A percentile compares a stretch with the other conserved stretches of the same genome.
These are phyloP conservation scores for Epichloe scottii DNA, from an alignment of 2,329 filamentous ascomycete species.

Conservation along the genomic window DNA sequence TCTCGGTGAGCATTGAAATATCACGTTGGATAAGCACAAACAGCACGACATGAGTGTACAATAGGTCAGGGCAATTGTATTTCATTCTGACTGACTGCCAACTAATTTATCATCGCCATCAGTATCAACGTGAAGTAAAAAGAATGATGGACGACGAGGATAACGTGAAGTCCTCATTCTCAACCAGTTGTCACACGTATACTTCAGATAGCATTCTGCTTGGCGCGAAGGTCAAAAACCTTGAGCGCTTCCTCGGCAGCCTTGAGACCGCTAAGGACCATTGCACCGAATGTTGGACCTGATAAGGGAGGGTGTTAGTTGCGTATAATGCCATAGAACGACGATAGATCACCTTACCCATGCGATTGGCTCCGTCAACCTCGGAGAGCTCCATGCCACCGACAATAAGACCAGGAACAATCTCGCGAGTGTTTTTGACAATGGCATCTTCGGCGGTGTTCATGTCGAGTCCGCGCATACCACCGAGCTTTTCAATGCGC, in stretches of 20 bases:
- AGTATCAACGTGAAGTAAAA: not conserved
- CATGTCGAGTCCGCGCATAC: constrained; percentile 93
- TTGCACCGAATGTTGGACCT: constrained; percentile 73
- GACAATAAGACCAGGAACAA: constrained; percentile 80
- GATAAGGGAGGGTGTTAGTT: not conserved
- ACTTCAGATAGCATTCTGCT: constrained; percentile 50
- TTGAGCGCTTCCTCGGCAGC: constrained; percentile 76
- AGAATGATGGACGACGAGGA: not conserved
- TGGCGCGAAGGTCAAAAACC: constrained; percentile 66
- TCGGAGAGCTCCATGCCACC: constrained; percentile 91
- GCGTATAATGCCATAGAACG: not conserved
- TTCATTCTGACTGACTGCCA: too few relatives aligned
- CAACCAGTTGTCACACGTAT: not conserved
- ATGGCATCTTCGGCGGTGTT: constrained; percentile 84
- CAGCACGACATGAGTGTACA: too few relatives aligned
- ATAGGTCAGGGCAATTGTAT: too few relatives aligned
- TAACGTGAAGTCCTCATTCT: not conserved
- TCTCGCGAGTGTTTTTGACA: constrained; percentile 80
- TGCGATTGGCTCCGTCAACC: constrained; percentile 81
- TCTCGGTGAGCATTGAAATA: too few relatives aligned
- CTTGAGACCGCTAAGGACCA: constrained; percentile 80
- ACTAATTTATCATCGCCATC: not conserved
- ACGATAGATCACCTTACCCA: constrained; percentile 40
- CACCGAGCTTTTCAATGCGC: constrained; percentile 68
- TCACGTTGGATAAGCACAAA: too few relatives aligned